These are phyloP conservation scores for Waltergamsia citrina DNA, from an alignment of 2,329 filamentous ascomycete genomes.

Conservation along the genomic window DNA sequence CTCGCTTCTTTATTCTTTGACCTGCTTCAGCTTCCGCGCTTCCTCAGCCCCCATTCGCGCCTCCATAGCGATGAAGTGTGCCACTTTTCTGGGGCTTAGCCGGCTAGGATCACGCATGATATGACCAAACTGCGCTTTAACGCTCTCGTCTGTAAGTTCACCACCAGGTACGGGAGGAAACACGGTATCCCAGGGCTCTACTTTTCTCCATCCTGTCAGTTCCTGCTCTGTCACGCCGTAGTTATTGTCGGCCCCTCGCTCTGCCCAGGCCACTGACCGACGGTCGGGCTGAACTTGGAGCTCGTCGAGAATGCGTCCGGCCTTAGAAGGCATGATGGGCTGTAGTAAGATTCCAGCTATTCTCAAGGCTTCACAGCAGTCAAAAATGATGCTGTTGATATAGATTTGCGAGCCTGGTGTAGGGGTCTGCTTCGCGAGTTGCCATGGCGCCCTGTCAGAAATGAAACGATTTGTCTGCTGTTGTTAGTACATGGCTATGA, in stretches of 20 bases:
- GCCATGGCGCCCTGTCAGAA: constrained; percentile 60
- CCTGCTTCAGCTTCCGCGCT: constrained; percentile 3
- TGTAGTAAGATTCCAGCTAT: constrained; percentile 78
- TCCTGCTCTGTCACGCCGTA: constrained; percentile 46
- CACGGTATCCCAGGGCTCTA: constrained; percentile 30
- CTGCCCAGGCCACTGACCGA: constrained; percentile 54
- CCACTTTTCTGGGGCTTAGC: constrained; percentile 15
- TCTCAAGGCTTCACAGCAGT: constrained; percentile 66
- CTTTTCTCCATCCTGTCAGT: constrained; percentile 19
- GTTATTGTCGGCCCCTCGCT: constrained; percentile 50
- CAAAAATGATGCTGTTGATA: constrained; percentile 56
- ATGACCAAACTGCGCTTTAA: constrained; percentile 1
- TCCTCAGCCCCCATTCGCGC: constrained; percentile 13
- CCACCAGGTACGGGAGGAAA: constrained; percentile 33
- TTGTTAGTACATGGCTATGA: constrained; percentile 7
- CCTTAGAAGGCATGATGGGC: constrained; percentile 81
- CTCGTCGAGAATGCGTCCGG: constrained; percentile 62
- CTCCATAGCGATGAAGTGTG: constrained; percentile 16
- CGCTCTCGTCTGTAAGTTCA: neutral
- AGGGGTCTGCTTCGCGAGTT: constrained; percentile 24
- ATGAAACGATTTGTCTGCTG: constrained; percentile 37
- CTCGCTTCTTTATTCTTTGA: no score
- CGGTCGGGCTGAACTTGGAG: constrained; percentile 59
- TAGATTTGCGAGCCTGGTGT: constrained; percentile 22
- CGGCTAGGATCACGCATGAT: neutral